phyloP scores from a whole-genome alignment of 208 protist genomes.

The Leishmania tropica region DNA sequence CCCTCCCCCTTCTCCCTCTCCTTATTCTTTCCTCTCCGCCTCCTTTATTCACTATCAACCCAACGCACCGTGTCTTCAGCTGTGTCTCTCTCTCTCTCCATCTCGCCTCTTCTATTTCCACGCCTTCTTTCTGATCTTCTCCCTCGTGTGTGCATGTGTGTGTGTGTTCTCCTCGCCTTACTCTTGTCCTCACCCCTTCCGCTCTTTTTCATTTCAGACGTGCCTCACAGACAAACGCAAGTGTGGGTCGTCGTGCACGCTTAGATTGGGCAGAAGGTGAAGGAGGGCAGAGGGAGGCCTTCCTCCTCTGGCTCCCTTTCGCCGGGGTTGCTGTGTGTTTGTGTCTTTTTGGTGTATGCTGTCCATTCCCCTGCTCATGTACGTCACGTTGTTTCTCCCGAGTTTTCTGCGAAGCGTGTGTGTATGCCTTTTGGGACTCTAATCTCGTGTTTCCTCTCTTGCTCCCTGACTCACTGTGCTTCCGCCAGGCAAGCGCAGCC shows the following conservation, averaged over 20 bases:
- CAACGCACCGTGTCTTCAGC: background rate
- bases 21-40: background rate
- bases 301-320: background rate
- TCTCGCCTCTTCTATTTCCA: background rate
- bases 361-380: background rate
- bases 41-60: background rate
- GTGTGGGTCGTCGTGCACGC: background rate
- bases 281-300: background rate
- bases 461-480: background rate
- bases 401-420: background rate
- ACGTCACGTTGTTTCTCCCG: background rate
- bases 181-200: background rate
- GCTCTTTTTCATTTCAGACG: constrained; percentile 1
- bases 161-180: background rate
- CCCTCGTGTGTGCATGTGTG: background rate
- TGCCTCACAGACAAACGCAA: background rate
- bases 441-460: background rate
- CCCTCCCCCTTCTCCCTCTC: background rate
- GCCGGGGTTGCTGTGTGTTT: background rate
- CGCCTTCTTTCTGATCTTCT: background rate
- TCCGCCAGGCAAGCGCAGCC: background rate
- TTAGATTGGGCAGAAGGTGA: background rate
- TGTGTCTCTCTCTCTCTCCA: background rate
- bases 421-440: background rate
- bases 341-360: background rate